Percentiles rank a stretch among this genome's conserved stretches.
Evolutionary conservation across 805 yeast species (phyloP).

Genomic region (Isabelozyma rhagii): DNA sequence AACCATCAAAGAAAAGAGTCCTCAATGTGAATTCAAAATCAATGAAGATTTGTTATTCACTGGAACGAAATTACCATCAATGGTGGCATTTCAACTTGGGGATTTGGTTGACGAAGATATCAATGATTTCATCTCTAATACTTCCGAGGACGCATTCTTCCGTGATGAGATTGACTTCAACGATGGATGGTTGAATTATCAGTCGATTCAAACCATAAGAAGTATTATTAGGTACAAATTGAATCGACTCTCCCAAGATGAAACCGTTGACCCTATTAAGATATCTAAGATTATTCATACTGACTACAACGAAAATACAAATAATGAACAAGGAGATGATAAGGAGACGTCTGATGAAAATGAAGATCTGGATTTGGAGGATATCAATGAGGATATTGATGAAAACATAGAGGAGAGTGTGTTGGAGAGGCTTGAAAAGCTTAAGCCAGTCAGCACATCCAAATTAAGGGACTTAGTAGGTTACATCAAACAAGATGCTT

Average conservation of each 20-base stretch:
- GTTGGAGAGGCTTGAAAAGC: constrained; percentile 30
- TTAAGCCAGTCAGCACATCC: constrained; percentile 33
- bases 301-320: constrained; percentile 24
- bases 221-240: constrained; percentile 71
- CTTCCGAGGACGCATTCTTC: constrained; percentile 25
- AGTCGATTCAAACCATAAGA: constrained; percentile 62
- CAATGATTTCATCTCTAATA: constrained; percentile 29
- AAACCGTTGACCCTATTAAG: constrained; percentile 40
- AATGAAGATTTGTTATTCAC: constrained; percentile 55
- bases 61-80: constrained; percentile 65
- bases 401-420: constrained; percentile 27
- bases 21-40: constrained; percentile 14
- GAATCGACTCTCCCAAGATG: constrained; percentile 53
- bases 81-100: constrained; percentile 74
- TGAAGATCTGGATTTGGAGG: constrained; percentile 21
- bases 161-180: constrained; percentile 41
- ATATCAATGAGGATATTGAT: constrained; percentile 18
- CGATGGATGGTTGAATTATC: constrained; percentile 78
- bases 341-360: constrained; percentile 11
- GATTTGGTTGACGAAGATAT: constrained; percentile 72
- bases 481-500: constrained; percentile 33
- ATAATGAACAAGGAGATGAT: constrained; percentile 26
- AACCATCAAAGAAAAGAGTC: constrained; percentile 13
- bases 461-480: constrained; percentile 31
- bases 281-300: constrained; percentile 42